These are phyloP conservation scores for Aspergillus udagawae DNA, from an alignment of 2,329 filamentous ascomycete species.

Conservation along the genomic window DNA sequence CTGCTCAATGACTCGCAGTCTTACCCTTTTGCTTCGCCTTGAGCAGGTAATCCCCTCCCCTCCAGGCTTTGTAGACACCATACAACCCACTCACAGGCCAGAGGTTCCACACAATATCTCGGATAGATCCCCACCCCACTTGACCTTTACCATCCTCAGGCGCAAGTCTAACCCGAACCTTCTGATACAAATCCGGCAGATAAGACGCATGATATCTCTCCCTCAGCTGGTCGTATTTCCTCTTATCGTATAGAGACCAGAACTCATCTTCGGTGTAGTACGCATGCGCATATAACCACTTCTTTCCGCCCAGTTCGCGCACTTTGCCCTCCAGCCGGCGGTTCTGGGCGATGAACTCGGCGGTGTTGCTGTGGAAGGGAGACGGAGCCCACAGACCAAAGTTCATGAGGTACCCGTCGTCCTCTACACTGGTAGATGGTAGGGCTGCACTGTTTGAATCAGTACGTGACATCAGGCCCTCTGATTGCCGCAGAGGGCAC, in stretches of 20 bases:
- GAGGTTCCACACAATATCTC: conserved; percentile 13
- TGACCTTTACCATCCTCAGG: conserved; percentile 6
- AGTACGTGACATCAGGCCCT: neutral
- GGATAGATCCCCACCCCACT: conserved; percentile 7
- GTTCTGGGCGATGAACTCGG: conserved; percentile 64
- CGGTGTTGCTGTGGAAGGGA: conserved; percentile 42
- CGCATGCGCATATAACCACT: conserved; percentile 83
- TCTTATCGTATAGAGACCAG: conserved; percentile 40
- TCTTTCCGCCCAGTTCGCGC: conserved; percentile 66
- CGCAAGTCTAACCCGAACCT: conserved; percentile 16
- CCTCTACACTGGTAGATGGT: conserved; percentile 19
- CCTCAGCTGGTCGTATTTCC: conserved; percentile 35
- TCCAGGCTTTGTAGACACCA: conserved; percentile 21
- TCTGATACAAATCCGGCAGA: conserved; percentile 19
- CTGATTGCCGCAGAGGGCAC: conserved; percentile 44
- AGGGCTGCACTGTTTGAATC: neutral
- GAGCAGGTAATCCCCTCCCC: conserved; percentile 22
- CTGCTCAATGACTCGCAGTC: neutral
- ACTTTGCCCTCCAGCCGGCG: conserved; percentile 67
- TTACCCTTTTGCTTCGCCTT: neutral
- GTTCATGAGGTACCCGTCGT: conserved; percentile 43
- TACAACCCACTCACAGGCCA: conserved; percentile 26
- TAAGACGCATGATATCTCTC: conserved; percentile 35
- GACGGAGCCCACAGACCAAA: conserved; percentile 77
- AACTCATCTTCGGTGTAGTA: conserved; percentile 66